A percentile compares a stretch with the other conserved stretches of the same genome.
Conservation (phyloP, 345 rosid genomes). For the Eucalyptus lansdowneana region DNA sequence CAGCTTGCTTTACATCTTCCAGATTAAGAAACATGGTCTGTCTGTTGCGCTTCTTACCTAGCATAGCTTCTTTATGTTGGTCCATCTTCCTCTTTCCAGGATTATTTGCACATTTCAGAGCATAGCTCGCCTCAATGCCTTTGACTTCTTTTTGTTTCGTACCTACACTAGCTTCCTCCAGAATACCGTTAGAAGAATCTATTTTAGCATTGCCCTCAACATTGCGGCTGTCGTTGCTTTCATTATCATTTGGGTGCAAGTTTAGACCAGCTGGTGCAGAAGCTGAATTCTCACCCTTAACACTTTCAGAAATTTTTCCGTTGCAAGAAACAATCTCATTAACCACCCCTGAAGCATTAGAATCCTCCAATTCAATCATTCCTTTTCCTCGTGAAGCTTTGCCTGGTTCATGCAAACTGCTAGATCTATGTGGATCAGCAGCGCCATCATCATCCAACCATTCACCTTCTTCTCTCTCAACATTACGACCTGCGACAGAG, state of each 20-base stretch:
- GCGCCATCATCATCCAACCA: slow-evolving; percentile 70
- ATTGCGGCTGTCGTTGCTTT: slow-evolving; percentile 16
- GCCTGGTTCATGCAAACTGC: slow-evolving; percentile 13
- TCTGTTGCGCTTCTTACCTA: slow-evolving; percentile 91
- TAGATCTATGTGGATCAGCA: slow-evolving; percentile 10
- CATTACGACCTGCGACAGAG: slow-evolving; percentile 12
- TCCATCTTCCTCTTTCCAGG: slow-evolving; percentile 79
- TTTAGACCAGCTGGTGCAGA: slow-evolving; percentile 14
- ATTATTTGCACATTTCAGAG: slow-evolving; percentile 56
- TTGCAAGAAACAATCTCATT: background rate
- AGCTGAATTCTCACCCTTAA: slow-evolving; percentile 5
- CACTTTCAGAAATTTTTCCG: slow-evolving; percentile 17
- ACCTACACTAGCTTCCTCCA: slow-evolving; percentile 23
- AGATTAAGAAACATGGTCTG: slow-evolving; percentile 85
- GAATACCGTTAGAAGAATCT: slow-evolving; percentile 21
- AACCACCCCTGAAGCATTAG: slow-evolving; percentile 5
- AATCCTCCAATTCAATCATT: slow-evolving; percentile 8
- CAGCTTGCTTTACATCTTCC: slow-evolving; percentile 95
- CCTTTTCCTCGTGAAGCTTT: slow-evolving; percentile 19
- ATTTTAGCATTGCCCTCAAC: slow-evolving; percentile 34
- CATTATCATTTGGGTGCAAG: slow-evolving; percentile 23
- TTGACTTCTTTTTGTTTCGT: slow-evolving; percentile 68
- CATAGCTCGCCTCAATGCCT: slow-evolving; percentile 78
- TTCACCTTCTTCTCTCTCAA: slow-evolving; percentile 98
- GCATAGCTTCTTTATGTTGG: slow-evolving; percentile 90